Percentiles rank a stretch among this genome's conserved stretches.
Conservation (phyloP, 1,139 yeast genomes). For the Kurtzmaniella quercitrusa region DNA sequence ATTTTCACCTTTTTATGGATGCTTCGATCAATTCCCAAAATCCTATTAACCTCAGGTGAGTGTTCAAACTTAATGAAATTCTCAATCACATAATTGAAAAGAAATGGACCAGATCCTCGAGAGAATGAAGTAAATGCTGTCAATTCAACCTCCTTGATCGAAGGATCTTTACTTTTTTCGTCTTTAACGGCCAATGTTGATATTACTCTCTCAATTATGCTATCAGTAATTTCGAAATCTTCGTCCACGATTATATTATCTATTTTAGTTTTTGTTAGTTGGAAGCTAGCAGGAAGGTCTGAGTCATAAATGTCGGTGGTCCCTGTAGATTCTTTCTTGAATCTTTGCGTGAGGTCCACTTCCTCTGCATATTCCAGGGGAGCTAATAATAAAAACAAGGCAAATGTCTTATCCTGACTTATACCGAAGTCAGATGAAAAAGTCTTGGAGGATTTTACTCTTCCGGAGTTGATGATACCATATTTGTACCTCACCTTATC, state of each 20-base stretch:
- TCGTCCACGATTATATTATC: conserved; percentile 12
- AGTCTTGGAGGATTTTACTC: conserved; percentile 31
- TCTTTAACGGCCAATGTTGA: conserved; percentile 47
- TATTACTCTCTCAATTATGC: conserved; percentile 21
- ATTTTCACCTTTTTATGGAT: conserved; percentile 8
- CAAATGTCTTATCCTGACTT: conserved; percentile 16
- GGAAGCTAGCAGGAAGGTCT: conserved; percentile 25
- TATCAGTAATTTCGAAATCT: conserved; percentile 17
- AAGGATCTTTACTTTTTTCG: conserved; percentile 1
- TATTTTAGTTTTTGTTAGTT: conserved; percentile 3
- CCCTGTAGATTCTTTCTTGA: conserved; percentile 10
- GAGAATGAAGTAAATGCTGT: conserved; percentile 53
- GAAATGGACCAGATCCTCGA: conserved; percentile 34
- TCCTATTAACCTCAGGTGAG: conserved; percentile 1
- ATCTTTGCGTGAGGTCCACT: background rate
- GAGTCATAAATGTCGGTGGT: conserved; percentile 20
- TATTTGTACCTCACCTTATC: conserved; percentile 41
- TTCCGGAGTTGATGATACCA: conserved; percentile 35
- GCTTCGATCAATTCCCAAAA: conserved; percentile 3
- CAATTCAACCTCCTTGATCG: conserved; percentile 28
- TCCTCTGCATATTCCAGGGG: conserved; percentile 16
- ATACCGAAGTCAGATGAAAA: conserved; percentile 27
- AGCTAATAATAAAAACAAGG: conserved; percentile 27
- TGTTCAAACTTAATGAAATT: conserved; percentile 1
- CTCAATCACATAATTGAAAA: conserved; percentile 26